Conservation (phyloP, 495 filamentous ascomycete genomes). For the Aspergillus baeticus region DNA sequence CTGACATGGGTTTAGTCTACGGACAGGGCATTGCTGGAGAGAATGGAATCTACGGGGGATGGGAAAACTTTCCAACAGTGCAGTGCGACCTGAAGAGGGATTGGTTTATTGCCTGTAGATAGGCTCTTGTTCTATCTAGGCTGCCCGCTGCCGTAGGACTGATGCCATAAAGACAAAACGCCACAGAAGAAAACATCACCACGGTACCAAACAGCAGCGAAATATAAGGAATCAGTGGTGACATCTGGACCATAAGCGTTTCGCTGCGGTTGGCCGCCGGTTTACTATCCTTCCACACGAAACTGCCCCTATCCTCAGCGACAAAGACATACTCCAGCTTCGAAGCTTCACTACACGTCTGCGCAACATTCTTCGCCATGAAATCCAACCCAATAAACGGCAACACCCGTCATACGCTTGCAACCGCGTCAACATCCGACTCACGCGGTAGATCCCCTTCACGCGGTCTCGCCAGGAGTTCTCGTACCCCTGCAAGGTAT, state of each 20-base stretch:
- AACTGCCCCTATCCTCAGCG: background rate
- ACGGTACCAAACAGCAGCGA: background rate
- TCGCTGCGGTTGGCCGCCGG: background rate
- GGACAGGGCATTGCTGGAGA: background rate
- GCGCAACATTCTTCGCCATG: background rate
- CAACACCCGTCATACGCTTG: background rate
- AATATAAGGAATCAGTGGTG: background rate
- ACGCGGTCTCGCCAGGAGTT: background rate
- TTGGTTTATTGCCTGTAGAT: background rate
- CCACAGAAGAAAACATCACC: background rate
- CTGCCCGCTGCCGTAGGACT: background rate
- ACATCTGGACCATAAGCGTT: background rate
- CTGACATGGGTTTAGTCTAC: background rate
- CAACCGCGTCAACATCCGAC: background rate
- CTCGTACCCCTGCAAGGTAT: background rate
- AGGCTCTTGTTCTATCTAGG: background rate
- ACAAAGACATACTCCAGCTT: background rate
- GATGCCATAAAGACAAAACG: background rate
- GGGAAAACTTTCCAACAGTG: background rate
- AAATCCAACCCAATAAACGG: background rate
- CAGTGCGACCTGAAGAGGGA: background rate
- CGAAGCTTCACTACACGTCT: background rate
- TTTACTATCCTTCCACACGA: background rate
- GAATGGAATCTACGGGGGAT: background rate
- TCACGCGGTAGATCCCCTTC: background rate